Base-by-base conservation (phyloP, 2,329 filamentous ascomycete genomes). In the Bimuria novae-zelandiae region DNA sequence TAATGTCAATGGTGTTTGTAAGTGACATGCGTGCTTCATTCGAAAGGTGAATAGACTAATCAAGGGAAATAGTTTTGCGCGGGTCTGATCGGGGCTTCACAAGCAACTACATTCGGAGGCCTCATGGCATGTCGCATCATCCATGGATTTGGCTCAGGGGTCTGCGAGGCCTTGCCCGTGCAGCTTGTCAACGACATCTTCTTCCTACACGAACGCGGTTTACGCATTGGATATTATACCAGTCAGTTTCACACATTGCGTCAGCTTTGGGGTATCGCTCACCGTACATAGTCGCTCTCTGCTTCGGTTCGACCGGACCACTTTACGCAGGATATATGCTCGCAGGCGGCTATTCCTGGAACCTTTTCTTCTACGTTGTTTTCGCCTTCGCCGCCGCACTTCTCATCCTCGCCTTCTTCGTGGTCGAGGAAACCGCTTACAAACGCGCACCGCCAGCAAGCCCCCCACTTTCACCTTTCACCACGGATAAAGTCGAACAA, bases 311-410 rank as follows among this genome's bases (percentile, higher is more conserved):
- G 0, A 81, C 80, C 0, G 82, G 82, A 1, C 82, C 83, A 0
- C 71, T 86, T 1, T 84, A 82, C 43, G 82, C 83, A 1, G 82
- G 83, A 11, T 85, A 85, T 65, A 85, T 86, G 82, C 78, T 86
- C 6, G 77, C 79, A 0, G 82, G 77, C 1, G 80, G 81, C 8
- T 80, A 82, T 61, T 83, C 82, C 6, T 86, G 83, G 82, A 75
- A 80, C 14, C 77, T 85, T 0, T 86, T 82, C 72, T 86, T 85
- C 74, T 85, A 84, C 63, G 82, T 85, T 49, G 78, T 81, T 55
- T 77, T 83, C 42, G 83, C 82, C 2, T 85, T 86, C 47, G 76
- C 79, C 1, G 70, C 69, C 7, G 68, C 67, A 5, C 64, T 74
- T 42, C 70, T 74, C 53, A 70, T 83, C 37, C 59, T 80, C 7